Evolutionary conservation across 192 early-diverging fungal genomes (phyloP).

Genomic region (Chytriomyces sp.): DNA sequence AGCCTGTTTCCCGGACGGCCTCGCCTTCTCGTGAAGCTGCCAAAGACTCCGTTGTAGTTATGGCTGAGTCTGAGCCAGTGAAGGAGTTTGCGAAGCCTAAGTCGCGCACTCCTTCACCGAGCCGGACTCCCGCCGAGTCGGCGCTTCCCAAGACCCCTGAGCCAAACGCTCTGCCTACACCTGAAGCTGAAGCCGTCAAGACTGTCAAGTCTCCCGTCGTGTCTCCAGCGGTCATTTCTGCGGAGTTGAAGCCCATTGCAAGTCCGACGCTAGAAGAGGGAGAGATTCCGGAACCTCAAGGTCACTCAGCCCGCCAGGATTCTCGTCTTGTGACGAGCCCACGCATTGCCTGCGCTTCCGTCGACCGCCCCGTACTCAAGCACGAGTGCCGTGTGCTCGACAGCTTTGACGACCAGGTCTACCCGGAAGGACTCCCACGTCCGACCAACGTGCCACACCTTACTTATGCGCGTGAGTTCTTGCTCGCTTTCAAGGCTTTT

Average conservation of each 20-base stretch:
- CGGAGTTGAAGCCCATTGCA: background rate
- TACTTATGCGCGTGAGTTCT: slow-evolving; percentile 73
- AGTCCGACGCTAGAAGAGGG: background rate
- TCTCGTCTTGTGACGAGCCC: slow-evolving; percentile 7
- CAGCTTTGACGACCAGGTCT: slow-evolving; percentile 49
- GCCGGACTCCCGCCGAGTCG: background rate
- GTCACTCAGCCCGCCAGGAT: background rate
- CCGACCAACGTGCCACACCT: slow-evolving; percentile 60
- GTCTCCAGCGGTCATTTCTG: background rate
- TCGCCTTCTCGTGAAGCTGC: slow-evolving; percentile 3
- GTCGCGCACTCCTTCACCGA: background rate
- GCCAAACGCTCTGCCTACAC: too few relatives aligned
- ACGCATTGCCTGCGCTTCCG: slow-evolving; percentile 13
- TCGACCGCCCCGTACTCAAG: slow-evolving; percentile 14
- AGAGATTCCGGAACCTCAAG: background rate
- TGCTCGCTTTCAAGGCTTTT: slow-evolving; percentile 75
- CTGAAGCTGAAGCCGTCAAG: slow-evolving; percentile 22
- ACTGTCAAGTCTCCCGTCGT: slow-evolving; percentile 7
- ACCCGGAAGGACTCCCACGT: slow-evolving; percentile 49
- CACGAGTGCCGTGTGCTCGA: slow-evolving; percentile 22
- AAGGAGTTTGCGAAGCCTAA: slow-evolving; percentile 25
- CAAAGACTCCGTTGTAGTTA: background rate
- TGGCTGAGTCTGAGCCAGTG: slow-evolving; percentile 22
- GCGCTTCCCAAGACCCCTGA: too few relatives aligned
- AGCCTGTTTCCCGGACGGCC: background rate